Evolutionary conservation across 2,329 filamentous ascomycete genomes (phyloP).

Genomic region (Paecilomyces dactylethromorphus): DNA sequence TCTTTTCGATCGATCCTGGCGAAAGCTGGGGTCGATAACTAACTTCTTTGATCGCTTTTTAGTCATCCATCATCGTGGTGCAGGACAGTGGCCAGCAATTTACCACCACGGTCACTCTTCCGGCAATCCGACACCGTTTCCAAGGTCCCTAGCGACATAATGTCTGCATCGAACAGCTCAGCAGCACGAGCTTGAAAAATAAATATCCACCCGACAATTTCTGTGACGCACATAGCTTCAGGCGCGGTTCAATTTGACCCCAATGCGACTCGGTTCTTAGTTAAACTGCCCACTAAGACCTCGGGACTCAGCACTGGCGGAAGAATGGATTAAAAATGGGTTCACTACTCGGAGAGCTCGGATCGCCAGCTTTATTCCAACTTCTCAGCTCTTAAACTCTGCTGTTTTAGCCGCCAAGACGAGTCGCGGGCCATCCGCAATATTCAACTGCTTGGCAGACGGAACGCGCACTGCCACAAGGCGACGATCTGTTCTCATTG

Average conservation of each 20-base stretch:
- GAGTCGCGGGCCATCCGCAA: background rate
- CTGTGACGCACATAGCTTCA: background rate
- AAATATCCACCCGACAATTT: background rate
- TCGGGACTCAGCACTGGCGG: background rate
- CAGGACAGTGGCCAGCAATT: background rate
- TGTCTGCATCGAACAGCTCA: too few species aligned
- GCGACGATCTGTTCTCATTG: too few species aligned
- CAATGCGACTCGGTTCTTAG: background rate
- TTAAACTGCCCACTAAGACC: background rate
- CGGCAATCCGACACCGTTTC: too few species aligned
- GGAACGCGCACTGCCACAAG: background rate
- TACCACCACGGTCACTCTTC: too few species aligned
- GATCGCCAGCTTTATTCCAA: background rate
- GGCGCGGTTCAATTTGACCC: background rate
- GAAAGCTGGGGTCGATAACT: background rate
- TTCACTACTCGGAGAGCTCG: background rate
- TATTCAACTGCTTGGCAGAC: background rate
- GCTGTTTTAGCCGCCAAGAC: background rate
- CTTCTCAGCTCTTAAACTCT: too few species aligned
- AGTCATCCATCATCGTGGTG: background rate
- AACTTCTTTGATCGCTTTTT: background rate
- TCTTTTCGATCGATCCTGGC: background rate
- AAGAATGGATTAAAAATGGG: background rate
- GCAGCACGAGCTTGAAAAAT: too few species aligned
- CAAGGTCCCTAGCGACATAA: too few species aligned